A percentile compares a stretch with the other conserved stretches of the same genome.
Evolutionary conservation across 352 stramenopile species (phyloP).

Genomic region (Globisporangium splendens): DNA sequence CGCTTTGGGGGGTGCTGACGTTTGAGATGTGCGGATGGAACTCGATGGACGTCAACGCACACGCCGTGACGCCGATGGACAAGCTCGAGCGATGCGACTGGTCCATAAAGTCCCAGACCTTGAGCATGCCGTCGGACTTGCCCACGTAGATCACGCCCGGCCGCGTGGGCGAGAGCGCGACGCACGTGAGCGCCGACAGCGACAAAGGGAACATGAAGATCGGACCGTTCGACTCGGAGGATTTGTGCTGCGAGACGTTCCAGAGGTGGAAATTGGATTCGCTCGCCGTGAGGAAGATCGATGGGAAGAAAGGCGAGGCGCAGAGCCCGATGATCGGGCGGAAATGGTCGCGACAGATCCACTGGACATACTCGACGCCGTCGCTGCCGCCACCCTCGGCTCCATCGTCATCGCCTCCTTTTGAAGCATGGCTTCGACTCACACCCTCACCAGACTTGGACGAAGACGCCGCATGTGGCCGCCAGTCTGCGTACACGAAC

Average conservation of each 20-base stretch:
- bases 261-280: conserved; percentile 92
- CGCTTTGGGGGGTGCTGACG: conserved; percentile 1
- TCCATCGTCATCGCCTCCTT: conserved; percentile 29
- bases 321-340: conserved; percentile 73
- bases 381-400: conserved; percentile 30
- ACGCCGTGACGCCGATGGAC: conserved; percentile 79
- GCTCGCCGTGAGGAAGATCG: conserved; percentile 84
- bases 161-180: conserved; percentile 85
- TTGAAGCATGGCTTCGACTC: conserved; percentile 3
- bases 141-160: conserved; percentile 87
- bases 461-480: conserved; percentile 43
- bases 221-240: conserved; percentile 42
- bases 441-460: conserved; percentile 6
- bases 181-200: conserved; percentile 73
- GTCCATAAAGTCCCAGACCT: conserved; percentile 94
- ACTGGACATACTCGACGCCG: conserved; percentile 90
- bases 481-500: conserved; percentile 88
- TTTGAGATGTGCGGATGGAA: conserved; percentile 46
- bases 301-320: conserved; percentile 89
- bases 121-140: conserved; percentile 86
- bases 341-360: conserved; percentile 87
- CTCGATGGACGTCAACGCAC: conserved; percentile 83
- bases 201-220: conserved; percentile 89
- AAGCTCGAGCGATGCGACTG: conserved; percentile 85
- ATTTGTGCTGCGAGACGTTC: conserved; percentile 67